Conservation (phyloP, 345 rosid genomes). For the Sisymbrium altissimum region DNA sequence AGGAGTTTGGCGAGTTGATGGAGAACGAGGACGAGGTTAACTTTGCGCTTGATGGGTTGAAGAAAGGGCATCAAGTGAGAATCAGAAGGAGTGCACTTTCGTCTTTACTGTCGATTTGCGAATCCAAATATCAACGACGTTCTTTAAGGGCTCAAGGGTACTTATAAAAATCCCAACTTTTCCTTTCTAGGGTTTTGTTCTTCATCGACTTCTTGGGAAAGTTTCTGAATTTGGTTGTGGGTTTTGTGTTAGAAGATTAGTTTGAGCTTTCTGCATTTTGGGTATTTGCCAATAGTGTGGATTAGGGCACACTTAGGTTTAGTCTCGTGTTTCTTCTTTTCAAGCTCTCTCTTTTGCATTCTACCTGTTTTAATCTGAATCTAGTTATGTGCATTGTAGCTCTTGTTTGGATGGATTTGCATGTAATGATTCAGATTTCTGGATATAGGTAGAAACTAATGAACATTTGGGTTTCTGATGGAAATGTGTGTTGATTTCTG, state of each 20-base stretch:
- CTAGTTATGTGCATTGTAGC: not conserved
- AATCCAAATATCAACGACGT: slow-evolving; percentile 56
- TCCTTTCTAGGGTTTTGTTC: not conserved
- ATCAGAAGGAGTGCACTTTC: slow-evolving; percentile 61
- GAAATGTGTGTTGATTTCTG: not conserved
- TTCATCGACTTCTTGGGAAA: not conserved
- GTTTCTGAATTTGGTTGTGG: not conserved
- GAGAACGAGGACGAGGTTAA: slow-evolving; percentile 90
- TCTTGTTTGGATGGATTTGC: not conserved
- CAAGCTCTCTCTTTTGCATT: not conserved
- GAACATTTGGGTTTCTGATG: not conserved
- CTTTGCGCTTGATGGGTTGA: slow-evolving; percentile 82
- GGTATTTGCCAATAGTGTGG: not conserved
- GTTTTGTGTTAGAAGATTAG: not conserved
- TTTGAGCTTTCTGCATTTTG: not conserved
- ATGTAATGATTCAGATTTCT: not conserved
- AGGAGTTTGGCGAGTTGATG: slow-evolving; percentile 94
- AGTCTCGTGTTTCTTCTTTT: not conserved
- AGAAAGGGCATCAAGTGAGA: slow-evolving; percentile 62
- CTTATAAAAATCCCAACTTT: not conserved
- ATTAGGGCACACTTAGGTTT: too few relatives aligned
- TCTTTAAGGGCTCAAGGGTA: slow-evolving; percentile 65
- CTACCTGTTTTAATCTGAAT: not conserved
- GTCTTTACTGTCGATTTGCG: slow-evolving; percentile 70
- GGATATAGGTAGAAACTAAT: not conserved